Evolutionary conservation across 306 rosid genomes (phyloP).

Genomic region (Prinsepia uniflora): DNA sequence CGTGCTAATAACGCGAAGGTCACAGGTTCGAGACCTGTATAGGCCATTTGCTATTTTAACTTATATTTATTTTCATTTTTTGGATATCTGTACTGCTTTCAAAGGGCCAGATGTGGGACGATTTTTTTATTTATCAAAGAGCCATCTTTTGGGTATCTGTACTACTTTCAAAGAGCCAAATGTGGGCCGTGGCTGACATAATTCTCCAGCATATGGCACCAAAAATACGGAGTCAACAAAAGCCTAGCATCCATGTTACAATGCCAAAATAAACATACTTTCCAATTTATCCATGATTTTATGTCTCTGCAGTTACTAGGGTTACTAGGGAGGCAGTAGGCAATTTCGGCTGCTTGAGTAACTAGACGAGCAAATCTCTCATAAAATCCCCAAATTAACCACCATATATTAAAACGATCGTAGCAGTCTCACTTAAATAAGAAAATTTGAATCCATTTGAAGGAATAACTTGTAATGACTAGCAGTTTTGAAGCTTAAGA

Average conservation of each 20-base stretch:
- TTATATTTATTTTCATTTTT: not conserved
- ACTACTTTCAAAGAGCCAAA: not conserved
- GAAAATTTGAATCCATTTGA: conserved; percentile 8
- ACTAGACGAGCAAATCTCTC: not conserved
- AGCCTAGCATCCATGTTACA: no score
- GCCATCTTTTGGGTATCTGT: no score
- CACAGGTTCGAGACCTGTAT: conserved; percentile 68
- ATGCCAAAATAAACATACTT: no score
- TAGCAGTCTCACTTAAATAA: not conserved
- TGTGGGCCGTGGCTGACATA: no score
- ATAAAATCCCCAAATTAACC: not conserved
- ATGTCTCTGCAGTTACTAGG: no score
- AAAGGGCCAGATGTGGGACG: no score
- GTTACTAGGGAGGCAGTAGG: no score
- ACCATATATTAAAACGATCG: not conserved
- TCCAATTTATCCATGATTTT: no score
- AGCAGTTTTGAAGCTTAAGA: conserved; percentile 12
- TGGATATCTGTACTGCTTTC: not conserved
- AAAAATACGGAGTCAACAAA: no score
- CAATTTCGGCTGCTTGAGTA: not conserved
- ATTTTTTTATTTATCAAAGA: no score
- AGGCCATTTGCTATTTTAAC: conserved; percentile 24
- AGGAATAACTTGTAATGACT: conserved; percentile 10
- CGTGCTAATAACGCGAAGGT: conserved; percentile 80
- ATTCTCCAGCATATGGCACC: no score